Base-by-base conservation (phyloP, 2,329 filamentous ascomycete species). In the Epichloe gansuensis region DNA sequence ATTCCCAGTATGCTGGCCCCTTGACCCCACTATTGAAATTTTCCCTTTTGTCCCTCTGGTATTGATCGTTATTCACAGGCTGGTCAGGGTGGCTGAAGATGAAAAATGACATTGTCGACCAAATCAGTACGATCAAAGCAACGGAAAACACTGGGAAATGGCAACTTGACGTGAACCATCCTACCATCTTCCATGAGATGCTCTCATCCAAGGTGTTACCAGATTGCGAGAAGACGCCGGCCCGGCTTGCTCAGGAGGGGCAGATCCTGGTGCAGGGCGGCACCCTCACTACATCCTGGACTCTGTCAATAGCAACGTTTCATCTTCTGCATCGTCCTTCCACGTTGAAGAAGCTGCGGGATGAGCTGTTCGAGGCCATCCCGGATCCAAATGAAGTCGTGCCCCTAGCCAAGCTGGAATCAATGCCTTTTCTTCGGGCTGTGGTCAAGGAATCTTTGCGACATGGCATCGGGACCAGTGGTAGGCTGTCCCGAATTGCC, bases 391-490 rank as follows among this genome's bases (percentile, higher is more conserved):
- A 62, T 44, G 60, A 64, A 46, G 51, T 58, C 2, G 54, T 61
- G 5, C 57, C 65, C 5, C 55, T 67, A 12, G 59, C 64, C 3
- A 55, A 58, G 44, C 58, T 70, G 2, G 66, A 69, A 51, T 63
- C 56, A 42, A 59, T 72, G 31, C 68, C 69, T 0, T 78, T 76
- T 56, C 67, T 79, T 28, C 62, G 69, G 31, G 75, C 73, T n/a
- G 72, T 77, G 3, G 67, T 80, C 52, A 74, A 72, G 46, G 77
- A 80, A 61, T 66, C 72, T 0, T 65, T 78, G 58, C 71, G 77
- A 6, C 62, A 77, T 4, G 70, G 75, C 50, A 72, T 75, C 13
- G 70, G 70, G 12, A 68, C 75, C 2, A 73, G 70, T n/a, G 68
- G 74, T 50, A 61, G 72, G 4, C 65, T 78, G 1, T 71, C 76